Conservation (phyloP, 345 rosid species). For the Balakata baccata region DNA sequence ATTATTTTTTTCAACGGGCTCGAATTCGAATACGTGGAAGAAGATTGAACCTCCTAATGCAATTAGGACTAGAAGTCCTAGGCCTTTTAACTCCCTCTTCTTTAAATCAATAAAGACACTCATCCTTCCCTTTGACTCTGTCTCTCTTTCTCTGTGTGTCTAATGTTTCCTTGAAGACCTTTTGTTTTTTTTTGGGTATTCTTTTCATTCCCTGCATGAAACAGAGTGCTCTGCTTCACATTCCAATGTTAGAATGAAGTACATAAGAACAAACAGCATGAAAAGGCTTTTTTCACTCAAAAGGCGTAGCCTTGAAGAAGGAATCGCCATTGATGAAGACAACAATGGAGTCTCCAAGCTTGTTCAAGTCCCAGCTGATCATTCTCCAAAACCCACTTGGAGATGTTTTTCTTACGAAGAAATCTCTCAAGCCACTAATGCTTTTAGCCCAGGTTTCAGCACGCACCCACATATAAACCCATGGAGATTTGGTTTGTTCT, state of each 20-base stretch:
- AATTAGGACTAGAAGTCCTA: too few species aligned
- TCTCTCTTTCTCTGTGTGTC: neutral
- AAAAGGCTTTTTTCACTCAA: slow-evolving; percentile 74
- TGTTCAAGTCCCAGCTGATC: slow-evolving; percentile 20
- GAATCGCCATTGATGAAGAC: slow-evolving; percentile 28
- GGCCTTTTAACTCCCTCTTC: neutral
- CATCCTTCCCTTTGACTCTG: neutral
- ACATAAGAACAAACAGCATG: slow-evolving; percentile 72
- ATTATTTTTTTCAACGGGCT: too few species aligned
- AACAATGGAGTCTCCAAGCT: slow-evolving; percentile 1
- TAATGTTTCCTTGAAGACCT: neutral
- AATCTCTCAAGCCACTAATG: slow-evolving; percentile 65
- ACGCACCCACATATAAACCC: too few species aligned
- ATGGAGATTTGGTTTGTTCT: too few species aligned
- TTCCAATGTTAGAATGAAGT: slow-evolving; percentile 53
- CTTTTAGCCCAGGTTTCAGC: slow-evolving; percentile 57
- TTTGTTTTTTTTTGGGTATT: neutral
- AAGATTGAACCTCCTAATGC: too few species aligned
- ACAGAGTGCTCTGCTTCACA: slow-evolving; percentile 23
- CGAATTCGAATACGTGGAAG: too few species aligned
- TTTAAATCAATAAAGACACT: slow-evolving; percentile 9
- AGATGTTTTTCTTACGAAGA: slow-evolving; percentile 87
- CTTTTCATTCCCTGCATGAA: slow-evolving; percentile 17
- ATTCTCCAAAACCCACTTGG: slow-evolving; percentile 60
- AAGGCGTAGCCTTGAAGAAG: slow-evolving; percentile 55